Evolutionary conservation across 1,139 yeast genomes (phyloP), one percentile per base, ranked within the genome.

Genomic region (Hansenula lynferdii): DNA sequence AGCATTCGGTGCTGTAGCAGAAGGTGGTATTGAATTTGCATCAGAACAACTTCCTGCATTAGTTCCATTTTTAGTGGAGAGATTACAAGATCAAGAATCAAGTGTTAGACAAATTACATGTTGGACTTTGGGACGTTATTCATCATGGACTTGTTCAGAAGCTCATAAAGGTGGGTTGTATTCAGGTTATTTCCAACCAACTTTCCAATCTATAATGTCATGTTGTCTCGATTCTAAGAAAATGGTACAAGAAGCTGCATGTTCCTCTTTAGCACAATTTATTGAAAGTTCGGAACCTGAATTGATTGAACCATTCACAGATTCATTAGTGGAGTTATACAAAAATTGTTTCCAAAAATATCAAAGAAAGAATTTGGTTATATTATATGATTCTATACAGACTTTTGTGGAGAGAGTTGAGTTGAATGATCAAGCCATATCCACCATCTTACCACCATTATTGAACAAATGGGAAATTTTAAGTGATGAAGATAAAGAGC

Each of bases 1-100:
- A 38, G 97, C 97, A 1, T 76, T 92, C 58, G 98, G 98, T 43
- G 98, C 98, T 23, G 82, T 90, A 53, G 85, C 95, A 28, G 89
- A 83, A 50, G 95, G 96, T 50, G 89, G 95, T 51, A 69, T 82
- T 39, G 85, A 82, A 40, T 72, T 77, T 39, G 80, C 90, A 15
- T 65, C 80, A 18, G 80, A 77, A 31, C 85, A 85, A 52, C 66
- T 92, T 35, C 95, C 96, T 1, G 75, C 80, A 14, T 68, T 92
- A 39, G 80, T 92, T 25, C 96, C 96, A 29, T 90, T 82, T 55
- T 69, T 92, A 45, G 90, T 89, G 22, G 87, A 87, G 41, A 72
- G 95, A 53, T 64, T 90, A 44, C 70, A 70, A 40, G 97, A 90
- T 58, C 61, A 65, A 12, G 85, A 89, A 61, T 83, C 96, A 8